Evolutionary conservation across 2,329 filamentous ascomycete genomes (phyloP).

Genomic region (Cadophora malorum): DNA sequence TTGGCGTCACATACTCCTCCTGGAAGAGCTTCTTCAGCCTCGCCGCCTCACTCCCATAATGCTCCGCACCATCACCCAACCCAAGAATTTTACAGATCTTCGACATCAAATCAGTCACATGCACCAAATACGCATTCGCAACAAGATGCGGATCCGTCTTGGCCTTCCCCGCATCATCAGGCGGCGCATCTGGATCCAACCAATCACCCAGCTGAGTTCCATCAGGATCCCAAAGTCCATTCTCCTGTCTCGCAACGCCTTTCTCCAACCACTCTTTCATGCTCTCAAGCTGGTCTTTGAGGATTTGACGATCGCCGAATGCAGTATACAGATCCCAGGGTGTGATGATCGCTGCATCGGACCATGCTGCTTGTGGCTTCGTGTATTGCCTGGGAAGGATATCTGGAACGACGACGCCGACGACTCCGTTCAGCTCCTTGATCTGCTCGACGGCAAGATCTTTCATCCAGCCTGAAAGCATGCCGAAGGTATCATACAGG

Average conservation of each 20-base stretch:
- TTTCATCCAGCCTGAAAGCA: constrained; percentile 51
- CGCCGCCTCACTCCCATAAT: constrained; percentile 37
- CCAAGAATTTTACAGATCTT: constrained; percentile 46
- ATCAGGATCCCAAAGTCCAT: constrained; percentile 50
- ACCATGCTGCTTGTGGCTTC: constrained; percentile 26
- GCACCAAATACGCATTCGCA: constrained; percentile 55
- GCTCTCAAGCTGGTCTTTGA: constrained; percentile 21
- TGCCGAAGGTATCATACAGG: constrained; percentile 49
- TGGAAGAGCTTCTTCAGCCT: constrained; percentile 39
- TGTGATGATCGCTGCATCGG: constrained; percentile 27
- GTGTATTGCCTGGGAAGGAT: constrained; percentile 20
- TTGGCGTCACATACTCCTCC: constrained; percentile 40
- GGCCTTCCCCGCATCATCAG: constrained; percentile 48
- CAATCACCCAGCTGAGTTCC: constrained; percentile 54
- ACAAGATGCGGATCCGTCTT: constrained; percentile 51
- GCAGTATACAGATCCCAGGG: constrained; percentile 27
- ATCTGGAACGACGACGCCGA: constrained; percentile 20
- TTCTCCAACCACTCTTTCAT: constrained; percentile 31
- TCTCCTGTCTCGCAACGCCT: constrained; percentile 45
- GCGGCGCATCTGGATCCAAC: constrained; percentile 55
- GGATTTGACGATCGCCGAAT: constrained; percentile 19
- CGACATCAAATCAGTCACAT: constrained; percentile 49
- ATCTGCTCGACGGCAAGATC: constrained; percentile 44
- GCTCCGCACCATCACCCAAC: constrained; percentile 31
- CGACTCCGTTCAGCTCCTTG: constrained; percentile 22